Base-by-base conservation (phyloP, 2,329 filamentous ascomycete species). In the Aschersonia sp. region DNA sequence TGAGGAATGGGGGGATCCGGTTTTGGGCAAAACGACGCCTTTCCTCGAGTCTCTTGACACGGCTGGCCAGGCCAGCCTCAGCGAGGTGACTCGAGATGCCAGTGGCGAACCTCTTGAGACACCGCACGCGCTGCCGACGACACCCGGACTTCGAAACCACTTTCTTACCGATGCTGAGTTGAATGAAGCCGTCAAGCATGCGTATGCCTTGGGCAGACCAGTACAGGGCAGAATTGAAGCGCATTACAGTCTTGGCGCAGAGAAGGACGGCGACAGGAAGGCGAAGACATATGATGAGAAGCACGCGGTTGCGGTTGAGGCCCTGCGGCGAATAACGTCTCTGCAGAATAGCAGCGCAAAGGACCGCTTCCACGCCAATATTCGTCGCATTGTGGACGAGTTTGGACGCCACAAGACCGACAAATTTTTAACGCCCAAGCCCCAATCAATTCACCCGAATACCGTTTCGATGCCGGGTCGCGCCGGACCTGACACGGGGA, bases 341-440 rank as follows among this genome's bases (percentile, higher is more conserved):
- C 69, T 98, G 47, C 74, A 76, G 41, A 88, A 94, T 58, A 83
- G 80, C 56, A 90, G 78, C 63, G 81, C 77, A 54, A 83, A 84
- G 64, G 87, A 95, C 58, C 77, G 79, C 46, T 80, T 82, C 56
- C 82, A 88, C 55, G 79, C 85, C 59, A 95, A 95, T 61, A 83
- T 90, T 55, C 76, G 81, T 55, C 81, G 87, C 51, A 94, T 89
- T 63, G 76, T 98, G 54, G 77, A 89, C 51, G 82, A 79, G 3
- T 95, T 98, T 59, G 92, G 92, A 45, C 81, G 92, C 45, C 92
- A 98, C 71, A 79, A 83, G 56, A 98, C 92, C 1, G 92, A 98
- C 64, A 57, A 64, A 7, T 62, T 67, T 4, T 74, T 98, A 32
- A 73, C 74, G 30, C 79, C 79, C 0, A 84, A 81, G 61, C 69